Conservation (phyloP, 441 rosid species). For the Macaranga tanarius region DNA sequence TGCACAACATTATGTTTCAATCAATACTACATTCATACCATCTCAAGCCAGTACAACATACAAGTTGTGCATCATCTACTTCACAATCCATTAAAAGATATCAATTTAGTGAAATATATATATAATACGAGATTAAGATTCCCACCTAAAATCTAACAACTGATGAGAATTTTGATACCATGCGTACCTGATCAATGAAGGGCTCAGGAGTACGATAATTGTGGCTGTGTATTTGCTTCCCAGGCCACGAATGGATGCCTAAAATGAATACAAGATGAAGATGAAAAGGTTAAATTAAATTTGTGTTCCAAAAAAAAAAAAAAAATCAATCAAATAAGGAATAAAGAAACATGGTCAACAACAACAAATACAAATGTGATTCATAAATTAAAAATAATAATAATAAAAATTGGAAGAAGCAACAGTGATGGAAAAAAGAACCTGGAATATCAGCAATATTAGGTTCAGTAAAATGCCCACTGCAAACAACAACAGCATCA, state of each 20-base stretch:
- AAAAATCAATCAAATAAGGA: no score
- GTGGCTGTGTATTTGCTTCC: slow-evolving; percentile 82
- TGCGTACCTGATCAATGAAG: slow-evolving; percentile 51
- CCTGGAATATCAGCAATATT: slow-evolving; percentile 65
- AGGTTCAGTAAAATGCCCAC: slow-evolving; percentile 65
- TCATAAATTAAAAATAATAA: not conserved
- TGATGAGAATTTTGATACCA: slow-evolving; percentile 24
- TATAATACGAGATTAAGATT: not conserved
- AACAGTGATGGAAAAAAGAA: not conserved
- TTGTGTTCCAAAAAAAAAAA: no score
- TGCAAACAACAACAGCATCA: slow-evolving; percentile 82
- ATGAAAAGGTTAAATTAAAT: no score
- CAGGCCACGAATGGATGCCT: slow-evolving; percentile 73
- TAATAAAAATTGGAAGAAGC: not conserved
- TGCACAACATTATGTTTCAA: no score
- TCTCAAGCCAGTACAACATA: not conserved
- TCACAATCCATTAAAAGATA: no score
- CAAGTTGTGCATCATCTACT: no score
- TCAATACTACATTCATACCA: not conserved
- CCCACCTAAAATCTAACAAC: not conserved
- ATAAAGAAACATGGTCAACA: no score
- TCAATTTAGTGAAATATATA: not conserved
- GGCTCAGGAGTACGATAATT: slow-evolving; percentile 64
- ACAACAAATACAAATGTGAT: no score
- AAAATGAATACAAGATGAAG: no score